phyloP scores from a whole-genome alignment of 345 rosid species.

The Aquilaria sinensis region DNA sequence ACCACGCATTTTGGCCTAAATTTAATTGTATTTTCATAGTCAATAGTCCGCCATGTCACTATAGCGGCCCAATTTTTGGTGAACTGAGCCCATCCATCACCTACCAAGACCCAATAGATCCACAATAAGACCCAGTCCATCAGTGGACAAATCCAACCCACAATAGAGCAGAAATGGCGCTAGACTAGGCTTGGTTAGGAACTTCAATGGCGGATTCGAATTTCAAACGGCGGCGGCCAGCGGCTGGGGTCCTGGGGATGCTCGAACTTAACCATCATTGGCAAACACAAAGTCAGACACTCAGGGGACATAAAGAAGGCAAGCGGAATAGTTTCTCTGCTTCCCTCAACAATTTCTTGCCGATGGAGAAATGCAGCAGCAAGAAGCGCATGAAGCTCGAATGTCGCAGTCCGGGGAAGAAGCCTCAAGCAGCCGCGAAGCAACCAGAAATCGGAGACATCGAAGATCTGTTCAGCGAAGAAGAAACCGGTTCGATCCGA shows the following conservation, averaged over 20 bases:
- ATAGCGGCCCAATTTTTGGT: too few species aligned
- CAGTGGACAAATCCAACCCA: too few species aligned
- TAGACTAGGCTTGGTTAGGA: too few species aligned
- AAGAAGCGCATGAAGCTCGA: background rate
- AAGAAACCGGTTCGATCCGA: slow-evolving; percentile 47
- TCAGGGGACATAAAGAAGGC: too few species aligned
- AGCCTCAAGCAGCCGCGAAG: slow-evolving; percentile 5
- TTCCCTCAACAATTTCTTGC: background rate
- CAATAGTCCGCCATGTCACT: too few species aligned
- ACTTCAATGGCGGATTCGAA: slow-evolving; percentile 9
- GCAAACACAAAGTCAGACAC: background rate
- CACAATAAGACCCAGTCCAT: too few species aligned
- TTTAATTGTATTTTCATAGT: too few species aligned
- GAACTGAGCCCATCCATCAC: too few species aligned
- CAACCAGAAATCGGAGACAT: slow-evolving; percentile 33
- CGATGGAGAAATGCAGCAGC: slow-evolving; percentile 1
- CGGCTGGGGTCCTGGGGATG: background rate
- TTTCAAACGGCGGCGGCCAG: slow-evolving; percentile 4
- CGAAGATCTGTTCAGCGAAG: slow-evolving; percentile 61
- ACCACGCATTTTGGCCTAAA: too few species aligned
- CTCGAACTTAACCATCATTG: background rate
- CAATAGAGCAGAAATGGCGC: too few species aligned
- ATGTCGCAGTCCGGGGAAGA: background rate
- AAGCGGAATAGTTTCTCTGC: background rate
- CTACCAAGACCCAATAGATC: too few species aligned